Percentiles rank a stretch among this genome's conserved stretches.
These are phyloP conservation scores for Boletales sp. DNA, from an alignment of 768 basidiomycete genomes.

Conservation along the genomic window DNA sequence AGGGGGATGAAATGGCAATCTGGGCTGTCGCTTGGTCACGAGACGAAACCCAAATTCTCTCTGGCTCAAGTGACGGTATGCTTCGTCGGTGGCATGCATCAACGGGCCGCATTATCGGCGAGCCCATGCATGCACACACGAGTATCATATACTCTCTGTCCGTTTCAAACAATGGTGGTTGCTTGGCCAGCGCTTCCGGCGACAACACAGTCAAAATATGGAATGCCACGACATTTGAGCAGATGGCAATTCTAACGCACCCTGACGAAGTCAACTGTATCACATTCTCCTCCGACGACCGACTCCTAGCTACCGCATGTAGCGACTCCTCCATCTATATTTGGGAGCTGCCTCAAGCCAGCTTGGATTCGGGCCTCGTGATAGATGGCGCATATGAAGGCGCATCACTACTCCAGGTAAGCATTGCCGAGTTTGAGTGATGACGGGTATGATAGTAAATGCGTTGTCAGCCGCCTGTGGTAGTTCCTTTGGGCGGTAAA, in stretches of 20 bases:
- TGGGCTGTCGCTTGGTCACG: constrained; percentile 31
- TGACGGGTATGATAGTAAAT: constrained; percentile 1
- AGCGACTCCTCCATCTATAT: constrained; percentile 27
- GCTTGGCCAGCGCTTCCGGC: constrained; percentile 27
- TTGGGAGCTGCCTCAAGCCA: constrained; percentile 29
- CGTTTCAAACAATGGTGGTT: constrained; percentile 26
- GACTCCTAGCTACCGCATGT: constrained; percentile 30
- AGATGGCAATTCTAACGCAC: constrained; percentile 20
- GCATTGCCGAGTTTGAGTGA: constrained; percentile 6
- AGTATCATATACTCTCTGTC: constrained; percentile 27
- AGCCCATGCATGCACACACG: constrained; percentile 19
- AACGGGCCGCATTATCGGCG: constrained; percentile 20
- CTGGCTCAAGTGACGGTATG: constrained; percentile 20
- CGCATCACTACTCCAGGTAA: constrained; percentile 23
- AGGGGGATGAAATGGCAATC: constrained; percentile 18
- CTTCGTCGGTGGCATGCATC: constrained; percentile 24
- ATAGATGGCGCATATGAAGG: constrained; percentile 22
- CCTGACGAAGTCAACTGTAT: constrained; percentile 27
- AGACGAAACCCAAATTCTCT: constrained; percentile 26
- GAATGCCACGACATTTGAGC: constrained; percentile 25
- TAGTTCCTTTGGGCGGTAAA: constrained; percentile 1
- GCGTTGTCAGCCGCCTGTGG: constrained; percentile 11
- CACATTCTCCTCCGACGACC: constrained; percentile 29
- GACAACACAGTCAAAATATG: constrained; percentile 29
- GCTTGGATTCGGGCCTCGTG: constrained; percentile 27